Evolutionary conservation across 805 yeast genomes (phyloP), one percentile per base, ranked within the genome.

Genomic region (Gaillardinia entomophila): DNA sequence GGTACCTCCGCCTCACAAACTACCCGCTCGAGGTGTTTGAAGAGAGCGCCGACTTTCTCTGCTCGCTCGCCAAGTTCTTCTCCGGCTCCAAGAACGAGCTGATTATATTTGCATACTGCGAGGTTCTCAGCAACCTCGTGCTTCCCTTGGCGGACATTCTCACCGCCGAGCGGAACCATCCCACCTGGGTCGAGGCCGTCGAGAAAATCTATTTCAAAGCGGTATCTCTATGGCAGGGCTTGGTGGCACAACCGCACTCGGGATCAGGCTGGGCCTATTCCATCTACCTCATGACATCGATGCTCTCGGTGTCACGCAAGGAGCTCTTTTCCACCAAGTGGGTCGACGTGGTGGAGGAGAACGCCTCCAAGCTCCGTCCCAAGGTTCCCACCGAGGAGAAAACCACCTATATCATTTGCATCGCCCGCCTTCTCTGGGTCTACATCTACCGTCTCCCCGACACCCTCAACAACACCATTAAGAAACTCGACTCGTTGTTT

Each of bases 141-240:
- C 60, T 87, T 26, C 94, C 97, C 0, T 55, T 92, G 16, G 94
- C 97, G 0, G 90, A 86, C 6, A 68, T 78, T 1, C 68, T 89
- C 20, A 86, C 96, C 0, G 97, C 96, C 0, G 99, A 92, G 52
- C 89, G 87, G 1, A 90, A 92, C 49, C 95, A 90, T 53, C 98
- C 98, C 3, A 77, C 82, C 1, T 92, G 98, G 99, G 79, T 81
- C 0, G 84, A 78, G 26, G 92, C 96, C 0, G 74, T 87, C 33
- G 72, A 73, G 15, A 60, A 67, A 13, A 75, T 90, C 11, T 79
- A 73, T 52, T 56, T 66, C 12, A 74, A 70, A 35, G 64, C 71
- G 12, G 69, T 67, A 26, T 55, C 52, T 35, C 72, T 61, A 30
- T 67, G 71, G 62, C 70, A 57, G 35, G 46, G 71, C 66, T 43